phyloP scores from a whole-genome alignment of 805 yeast species.

The Candida coleopterorum region DNA sequence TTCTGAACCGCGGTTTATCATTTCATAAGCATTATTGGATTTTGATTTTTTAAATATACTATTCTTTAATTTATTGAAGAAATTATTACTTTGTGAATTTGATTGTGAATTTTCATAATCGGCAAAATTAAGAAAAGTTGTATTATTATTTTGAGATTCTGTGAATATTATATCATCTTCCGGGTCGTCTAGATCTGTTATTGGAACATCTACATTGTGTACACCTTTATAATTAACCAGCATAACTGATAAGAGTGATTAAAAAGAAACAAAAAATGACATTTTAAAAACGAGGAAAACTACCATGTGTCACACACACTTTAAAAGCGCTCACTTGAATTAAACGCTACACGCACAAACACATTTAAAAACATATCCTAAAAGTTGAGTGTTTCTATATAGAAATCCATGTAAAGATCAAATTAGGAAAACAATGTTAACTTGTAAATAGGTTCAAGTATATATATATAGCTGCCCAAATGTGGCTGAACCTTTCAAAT shows the following conservation, averaged over 20 bases:
- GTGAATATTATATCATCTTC: constrained; percentile 30
- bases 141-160: constrained; percentile 10
- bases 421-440: no score
- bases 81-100: background rate
- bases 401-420: no score
- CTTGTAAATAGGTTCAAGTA: no score
- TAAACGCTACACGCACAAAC: no score
- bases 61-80: constrained; percentile 6
- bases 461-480: no score
- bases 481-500: no score
- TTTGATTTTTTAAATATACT: background rate
- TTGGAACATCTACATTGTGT: constrained; percentile 49
- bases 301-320: no score
- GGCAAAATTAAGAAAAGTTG: constrained; percentile 15
- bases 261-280: background rate
- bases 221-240: constrained; percentile 14
- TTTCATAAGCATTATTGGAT: constrained; percentile 6
- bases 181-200: constrained; percentile 48
- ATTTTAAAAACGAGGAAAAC: no score
- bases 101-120: constrained; percentile 18
- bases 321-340: no score
- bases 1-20: constrained; percentile 8
- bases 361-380: no score
- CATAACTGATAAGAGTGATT: constrained; percentile 10
- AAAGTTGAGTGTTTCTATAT: no score